Evolutionary conservation across 2,329 filamentous ascomycete genomes (phyloP), one percentile per base, ranked within the genome.

Genomic region (Cercospora sp.): DNA sequence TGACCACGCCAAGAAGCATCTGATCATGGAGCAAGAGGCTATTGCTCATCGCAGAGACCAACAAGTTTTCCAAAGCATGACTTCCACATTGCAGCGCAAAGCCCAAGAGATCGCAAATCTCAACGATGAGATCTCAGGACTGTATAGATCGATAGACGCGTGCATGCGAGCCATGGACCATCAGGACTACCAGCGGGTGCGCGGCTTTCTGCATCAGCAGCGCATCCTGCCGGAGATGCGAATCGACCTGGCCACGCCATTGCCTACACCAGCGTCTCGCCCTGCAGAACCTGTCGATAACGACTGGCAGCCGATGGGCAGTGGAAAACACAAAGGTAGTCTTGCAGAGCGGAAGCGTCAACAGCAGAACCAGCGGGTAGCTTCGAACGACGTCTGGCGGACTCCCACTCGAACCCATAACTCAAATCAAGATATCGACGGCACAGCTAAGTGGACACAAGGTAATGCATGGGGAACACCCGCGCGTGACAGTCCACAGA

Each of bases 11-110:
- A 60, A 68, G 58, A 72, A 69, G 58, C 40, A 64, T 36, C 40
- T 59, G 3, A 58, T 64, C 3, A 66, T 73, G 53, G 36, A 68
- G 10, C 66, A 64, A 55, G 71, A 73, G 45, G 70, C 68, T 18
- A 26, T 64, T 10, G 53, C 26, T 16, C 68, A 64, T 60, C 57
- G 64, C 5, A 12, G 60, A 51, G 68, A 72, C 31, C 65, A 60
- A 2, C 65, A 68, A 13, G 36, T 70, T 9, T 68, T 69, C 42
- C 63, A 68, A 23, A 53, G 53, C 36, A 68, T 68, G 60, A 42
- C 55, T 5, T 42, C 59, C 23, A 55, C 67, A n/a, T 31, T 68
- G 28, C 63, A 68, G 28, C 63, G 67, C 1, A 68, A 68, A 61
- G 67, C 63, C 31, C 67, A 68, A 57, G 67, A 63, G 3, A 53